A percentile compares a stretch with the other conserved stretches of the same genome.
Conservation (phyloP, 2,329 filamentous ascomycete species). For the Xylariaceae sp. region DNA sequence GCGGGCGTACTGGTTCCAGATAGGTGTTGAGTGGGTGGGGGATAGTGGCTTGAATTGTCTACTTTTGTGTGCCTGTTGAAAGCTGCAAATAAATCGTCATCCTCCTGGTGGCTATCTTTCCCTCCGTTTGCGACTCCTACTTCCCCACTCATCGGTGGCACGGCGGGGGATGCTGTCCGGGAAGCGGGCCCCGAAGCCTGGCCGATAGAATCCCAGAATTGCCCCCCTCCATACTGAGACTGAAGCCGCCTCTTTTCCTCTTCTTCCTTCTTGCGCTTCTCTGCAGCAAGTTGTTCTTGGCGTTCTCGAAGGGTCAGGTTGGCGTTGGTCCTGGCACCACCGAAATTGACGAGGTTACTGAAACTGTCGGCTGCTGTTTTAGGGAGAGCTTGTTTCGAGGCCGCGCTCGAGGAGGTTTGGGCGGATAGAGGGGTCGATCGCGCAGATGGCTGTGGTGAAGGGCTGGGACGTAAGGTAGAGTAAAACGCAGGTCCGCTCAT, state of each 20-base stretch:
- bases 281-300: constrained; percentile 59
- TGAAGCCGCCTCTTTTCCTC: constrained; percentile 68
- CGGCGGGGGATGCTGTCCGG: constrained; percentile 41
- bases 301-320: constrained; percentile 76
- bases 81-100: constrained; percentile 62
- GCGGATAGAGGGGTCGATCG: constrained; percentile 51
- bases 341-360: constrained; percentile 66
- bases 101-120: constrained; percentile 34
- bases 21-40: constrained; percentile 42
- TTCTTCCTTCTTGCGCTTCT: constrained; percentile 67
- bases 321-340: constrained; percentile 54
- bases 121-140: constrained; percentile 28
- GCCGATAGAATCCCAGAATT: constrained; percentile 72
- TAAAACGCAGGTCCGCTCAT: constrained; percentile 28
- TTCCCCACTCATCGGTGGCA: constrained; percentile 28
- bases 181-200: constrained; percentile 42
- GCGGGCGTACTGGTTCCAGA: constrained; percentile 42
- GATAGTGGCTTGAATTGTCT: constrained; percentile 61
- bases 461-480: constrained; percentile 47
- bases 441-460: constrained; percentile 50
- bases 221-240: constrained; percentile 68
- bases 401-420: constrained; percentile 40
- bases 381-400: constrained; percentile 38
- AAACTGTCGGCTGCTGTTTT: constrained; percentile 67
- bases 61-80: constrained; percentile 63